Evolutionary conservation across 1,284 basidiomycete species (phyloP), one percentile per base, ranked within the genome.

Genomic region (Pascua guehoae): DNA sequence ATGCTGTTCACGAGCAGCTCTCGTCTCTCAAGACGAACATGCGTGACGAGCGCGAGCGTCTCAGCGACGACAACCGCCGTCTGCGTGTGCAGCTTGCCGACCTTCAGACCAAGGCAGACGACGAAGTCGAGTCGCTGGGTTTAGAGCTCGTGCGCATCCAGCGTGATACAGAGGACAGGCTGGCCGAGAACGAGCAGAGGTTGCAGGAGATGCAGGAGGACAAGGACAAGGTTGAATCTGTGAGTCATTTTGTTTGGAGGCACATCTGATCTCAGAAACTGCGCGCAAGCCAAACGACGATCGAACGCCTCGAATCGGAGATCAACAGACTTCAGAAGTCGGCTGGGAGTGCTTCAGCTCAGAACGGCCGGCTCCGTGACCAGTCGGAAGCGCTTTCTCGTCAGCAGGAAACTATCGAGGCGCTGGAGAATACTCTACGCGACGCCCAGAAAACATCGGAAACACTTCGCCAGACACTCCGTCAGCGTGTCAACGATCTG

Each of bases 1-100:
- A 59, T 4, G 57, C 58, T 1, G 69, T 74, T 2, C 68, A 69
- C 51, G 41, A 54, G 12, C 70, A 72, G 44, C 64, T 75, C 57
- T 65, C 62, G 12, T 37, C 51, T 18, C 66, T 74, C 17, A 65
- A 66, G 41, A 42, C 56, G 1, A 69, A 74, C 47, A 58, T 66
- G 47, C 41, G 42, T 3, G 57, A 52, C 3, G 73, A 73, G 50
- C 62, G 62, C 40, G 54, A 64, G 15, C 61, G 73, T 10, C 51
- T 72, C 16, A 63, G 65, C 18, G 53, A 57, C 17, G 69, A 75
- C 39, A 69, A 68, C 32, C 55, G 58, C 0, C 62, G 70, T 5
- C 42, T 73, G 37, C 63, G 67, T 14, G 60, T 66, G 16, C 51
- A 66, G 4, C 49, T 68, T 11, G 40, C 51, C n/a, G 61, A 59